Percentiles rank a stretch among this genome's conserved stretches.
These are phyloP conservation scores for Fusarium sulawesiense DNA, from an alignment of 2,329 filamentous ascomycete species.

Conservation along the genomic window DNA sequence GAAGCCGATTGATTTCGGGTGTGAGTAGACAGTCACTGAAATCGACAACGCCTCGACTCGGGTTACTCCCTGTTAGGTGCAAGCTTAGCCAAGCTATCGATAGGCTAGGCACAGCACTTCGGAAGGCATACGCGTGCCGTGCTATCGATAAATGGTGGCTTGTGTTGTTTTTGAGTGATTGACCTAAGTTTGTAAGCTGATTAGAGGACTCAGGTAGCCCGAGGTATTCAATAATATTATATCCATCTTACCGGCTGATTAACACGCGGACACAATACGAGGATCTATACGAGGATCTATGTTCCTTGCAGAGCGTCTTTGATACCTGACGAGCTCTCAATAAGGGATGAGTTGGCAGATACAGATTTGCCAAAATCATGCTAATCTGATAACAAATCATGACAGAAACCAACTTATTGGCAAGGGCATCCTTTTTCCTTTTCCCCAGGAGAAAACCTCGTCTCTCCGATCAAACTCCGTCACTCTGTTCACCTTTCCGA, in stretches of 20 bases:
- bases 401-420: not conserved
- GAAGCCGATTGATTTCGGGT: conserved; percentile 15
- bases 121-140: not conserved
- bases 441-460: not conserved
- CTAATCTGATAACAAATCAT: not conserved
- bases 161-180: not conserved
- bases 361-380: not conserved
- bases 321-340: not conserved
- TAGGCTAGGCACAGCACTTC: not conserved
- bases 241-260: not conserved
- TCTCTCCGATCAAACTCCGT: not conserved
- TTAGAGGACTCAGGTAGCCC: not conserved
- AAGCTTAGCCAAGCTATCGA: conserved; percentile 1
- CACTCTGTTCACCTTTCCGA: not conserved
- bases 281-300: not conserved
- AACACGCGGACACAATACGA: not conserved
- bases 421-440: not conserved
- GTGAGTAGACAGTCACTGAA: not conserved
- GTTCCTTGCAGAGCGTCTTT: not conserved
- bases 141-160: conserved; percentile 2
- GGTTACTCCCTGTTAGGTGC: not conserved
- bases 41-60: not conserved
- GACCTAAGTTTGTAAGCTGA: not conserved
- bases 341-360: not conserved
- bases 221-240: not conserved